Evolutionary conservation across 2,329 filamentous ascomycete species (phyloP).

Genomic region (Diaporthe citriasiana): DNA sequence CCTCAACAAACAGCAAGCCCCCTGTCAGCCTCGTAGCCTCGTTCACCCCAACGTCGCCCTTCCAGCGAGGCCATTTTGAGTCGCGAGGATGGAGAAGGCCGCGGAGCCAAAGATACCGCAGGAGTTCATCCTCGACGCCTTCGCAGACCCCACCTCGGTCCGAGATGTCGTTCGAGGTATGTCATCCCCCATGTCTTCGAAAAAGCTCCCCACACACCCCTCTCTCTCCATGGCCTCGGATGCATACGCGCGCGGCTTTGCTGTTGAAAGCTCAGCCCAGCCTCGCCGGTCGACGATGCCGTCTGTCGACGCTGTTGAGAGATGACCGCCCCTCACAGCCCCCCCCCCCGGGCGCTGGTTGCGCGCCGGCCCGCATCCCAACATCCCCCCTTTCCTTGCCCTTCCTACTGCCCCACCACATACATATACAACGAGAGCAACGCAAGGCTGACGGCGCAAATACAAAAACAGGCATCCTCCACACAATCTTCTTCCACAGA

Average conservation of each 20-base stretch:
- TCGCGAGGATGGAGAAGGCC: constrained; percentile 31
- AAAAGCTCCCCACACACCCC: background rate
- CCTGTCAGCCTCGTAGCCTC: constrained; percentile 24
- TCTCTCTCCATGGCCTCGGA: background rate
- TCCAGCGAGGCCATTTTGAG: too few relatives aligned
- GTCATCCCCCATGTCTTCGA: constrained; percentile 44
- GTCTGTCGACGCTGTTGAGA: background rate
- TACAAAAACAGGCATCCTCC: constrained; percentile 80
- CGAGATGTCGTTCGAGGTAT: constrained; percentile 93
- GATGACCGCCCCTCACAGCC: background rate
- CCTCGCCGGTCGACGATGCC: background rate
- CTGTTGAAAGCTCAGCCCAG: background rate
- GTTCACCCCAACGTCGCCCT: background rate
- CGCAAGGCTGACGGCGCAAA: constrained; percentile 34
- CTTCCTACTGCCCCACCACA: background rate
- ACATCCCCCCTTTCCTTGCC: background rate
- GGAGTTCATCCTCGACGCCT: constrained; percentile 94
- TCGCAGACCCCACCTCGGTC: constrained; percentile 90
- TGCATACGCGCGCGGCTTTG: background rate
- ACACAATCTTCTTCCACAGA: constrained; percentile 99
- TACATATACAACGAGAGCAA: constrained; percentile 29
- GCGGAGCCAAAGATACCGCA: constrained; percentile 71
- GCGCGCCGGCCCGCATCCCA: background rate
- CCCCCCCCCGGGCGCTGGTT: background rate
- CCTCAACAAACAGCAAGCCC: background rate